phyloP scores from a whole-genome alignment of 2,329 filamentous ascomycete genomes.

The Trichoderma lentiforme region DNA sequence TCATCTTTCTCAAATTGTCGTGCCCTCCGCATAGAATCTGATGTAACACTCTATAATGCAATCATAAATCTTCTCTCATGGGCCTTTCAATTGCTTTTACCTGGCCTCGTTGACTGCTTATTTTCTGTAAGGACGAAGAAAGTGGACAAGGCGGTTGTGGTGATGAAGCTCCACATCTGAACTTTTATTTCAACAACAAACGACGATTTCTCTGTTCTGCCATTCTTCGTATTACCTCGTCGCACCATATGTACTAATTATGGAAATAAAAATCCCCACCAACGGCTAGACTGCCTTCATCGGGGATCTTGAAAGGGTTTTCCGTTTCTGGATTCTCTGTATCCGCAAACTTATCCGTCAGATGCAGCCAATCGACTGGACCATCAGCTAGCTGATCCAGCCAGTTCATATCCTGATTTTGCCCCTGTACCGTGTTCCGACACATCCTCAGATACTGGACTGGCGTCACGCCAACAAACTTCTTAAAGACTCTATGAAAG shows the following conservation, averaged over 20 bases:
- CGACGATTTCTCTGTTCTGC: background rate
- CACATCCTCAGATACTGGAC: background rate
- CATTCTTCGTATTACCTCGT: background rate
- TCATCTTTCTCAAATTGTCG: background rate
- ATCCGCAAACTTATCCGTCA: background rate
- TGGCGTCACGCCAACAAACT: background rate
- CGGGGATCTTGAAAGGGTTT: background rate
- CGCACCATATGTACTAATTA: background rate
- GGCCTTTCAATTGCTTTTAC: background rate
- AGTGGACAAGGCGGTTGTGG: background rate
- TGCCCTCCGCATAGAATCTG: background rate
- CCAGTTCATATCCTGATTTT: background rate
- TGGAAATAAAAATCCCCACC: background rate
- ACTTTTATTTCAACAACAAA: background rate
- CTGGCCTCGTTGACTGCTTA: background rate
- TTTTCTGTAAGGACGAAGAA: background rate
- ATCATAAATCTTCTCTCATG: background rate
- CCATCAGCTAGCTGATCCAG: background rate
- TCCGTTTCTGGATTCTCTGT: background rate
- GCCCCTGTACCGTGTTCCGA: background rate
- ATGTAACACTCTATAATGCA: background rate
- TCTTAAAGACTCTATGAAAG: constrained; percentile 1
- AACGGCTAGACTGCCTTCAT: background rate
- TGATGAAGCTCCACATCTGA: background rate
- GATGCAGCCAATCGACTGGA: background rate